Percentiles rank a stretch among this genome's conserved stretches.
Evolutionary conservation across 306 rosid genomes (phyloP).

Genomic region (Vigna angularis): DNA sequence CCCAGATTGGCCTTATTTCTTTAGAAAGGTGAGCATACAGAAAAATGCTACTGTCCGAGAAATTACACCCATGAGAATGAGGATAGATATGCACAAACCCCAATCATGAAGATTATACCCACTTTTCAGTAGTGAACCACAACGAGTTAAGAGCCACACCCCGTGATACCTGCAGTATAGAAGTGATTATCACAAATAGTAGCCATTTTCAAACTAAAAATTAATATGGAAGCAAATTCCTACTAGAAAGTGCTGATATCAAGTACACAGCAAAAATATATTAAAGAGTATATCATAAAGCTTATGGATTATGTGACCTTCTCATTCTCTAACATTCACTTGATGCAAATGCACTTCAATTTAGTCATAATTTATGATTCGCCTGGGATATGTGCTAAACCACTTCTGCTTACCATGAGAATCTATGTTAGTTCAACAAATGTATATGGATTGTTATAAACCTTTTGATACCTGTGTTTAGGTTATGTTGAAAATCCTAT

Average conservation of each 20-base stretch:
- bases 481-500: too few relatives aligned
- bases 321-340: not conserved
- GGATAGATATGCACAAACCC: conserved; percentile 62
- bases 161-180: conserved; percentile 63
- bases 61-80: conserved; percentile 57
- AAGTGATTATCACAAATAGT: not conserved
- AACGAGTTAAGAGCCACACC: conserved; percentile 83
- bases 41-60: conserved; percentile 61
- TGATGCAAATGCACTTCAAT: conserved; percentile 5
- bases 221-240: not conserved
- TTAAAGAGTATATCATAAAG: not conserved
- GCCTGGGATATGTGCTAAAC: not conserved
- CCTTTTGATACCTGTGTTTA: too few relatives aligned
- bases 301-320: not conserved
- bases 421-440: too few relatives aligned
- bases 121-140: conserved; percentile 56
- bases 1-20: conserved; percentile 51
- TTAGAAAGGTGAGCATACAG: conserved; percentile 60
- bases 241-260: not conserved
- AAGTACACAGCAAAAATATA: not conserved
- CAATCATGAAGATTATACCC: conserved; percentile 72
- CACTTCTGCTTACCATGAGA: not conserved
- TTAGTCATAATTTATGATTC: not conserved
- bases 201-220: not conserved
- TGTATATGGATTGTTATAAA: too few relatives aligned